These are phyloP conservation scores for Boletus rex-veris DNA, from an alignment of 768 basidiomycete species.

Conservation along the genomic window DNA sequence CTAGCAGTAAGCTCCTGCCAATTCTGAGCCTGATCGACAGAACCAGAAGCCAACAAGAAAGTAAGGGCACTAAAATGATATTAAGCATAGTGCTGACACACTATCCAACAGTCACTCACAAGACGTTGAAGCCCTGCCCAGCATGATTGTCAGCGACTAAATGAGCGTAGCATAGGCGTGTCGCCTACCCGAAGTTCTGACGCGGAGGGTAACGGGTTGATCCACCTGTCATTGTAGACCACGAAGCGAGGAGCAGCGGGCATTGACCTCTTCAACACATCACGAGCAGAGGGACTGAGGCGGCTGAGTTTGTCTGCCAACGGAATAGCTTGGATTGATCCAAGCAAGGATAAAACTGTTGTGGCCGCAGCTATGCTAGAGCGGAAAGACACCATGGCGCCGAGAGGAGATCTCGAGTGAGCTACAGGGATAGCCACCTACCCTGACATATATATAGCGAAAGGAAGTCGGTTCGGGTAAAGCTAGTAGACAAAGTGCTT, in stretches of 20 bases:
- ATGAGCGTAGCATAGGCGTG: neutral
- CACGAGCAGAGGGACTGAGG: slow-evolving; percentile 24
- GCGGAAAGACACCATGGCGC: slow-evolving; percentile 18
- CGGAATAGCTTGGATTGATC: slow-evolving; percentile 13
- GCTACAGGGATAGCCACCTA: neutral
- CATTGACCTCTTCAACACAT: slow-evolving; percentile 13
- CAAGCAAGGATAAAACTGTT: slow-evolving; percentile 10
- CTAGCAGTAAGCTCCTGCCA: slow-evolving; percentile 40
- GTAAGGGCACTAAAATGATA: slow-evolving; percentile 33
- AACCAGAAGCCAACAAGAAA: slow-evolving; percentile 41
- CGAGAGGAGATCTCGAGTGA: neutral
- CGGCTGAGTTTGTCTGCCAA: slow-evolving; percentile 18
- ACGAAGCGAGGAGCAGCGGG: slow-evolving; percentile 50
- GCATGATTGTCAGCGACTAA: neutral
- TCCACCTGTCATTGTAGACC: slow-evolving; percentile 40
- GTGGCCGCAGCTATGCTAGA: neutral
- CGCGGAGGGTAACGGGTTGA: slow-evolving; percentile 42
- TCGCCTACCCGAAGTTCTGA: slow-evolving; percentile 40
- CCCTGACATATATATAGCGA: slow-evolving; percentile 14
- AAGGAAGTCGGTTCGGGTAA: neutral
- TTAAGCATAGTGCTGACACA: neutral
- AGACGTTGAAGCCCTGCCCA: slow-evolving; percentile 35
- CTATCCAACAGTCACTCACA: slow-evolving; percentile 18
- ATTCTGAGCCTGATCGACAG: slow-evolving; percentile 44
- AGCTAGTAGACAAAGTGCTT: neutral